Conservation (phyloP, 2,329 filamentous ascomycete species). For the Neopestalotiopsis clavispora region DNA sequence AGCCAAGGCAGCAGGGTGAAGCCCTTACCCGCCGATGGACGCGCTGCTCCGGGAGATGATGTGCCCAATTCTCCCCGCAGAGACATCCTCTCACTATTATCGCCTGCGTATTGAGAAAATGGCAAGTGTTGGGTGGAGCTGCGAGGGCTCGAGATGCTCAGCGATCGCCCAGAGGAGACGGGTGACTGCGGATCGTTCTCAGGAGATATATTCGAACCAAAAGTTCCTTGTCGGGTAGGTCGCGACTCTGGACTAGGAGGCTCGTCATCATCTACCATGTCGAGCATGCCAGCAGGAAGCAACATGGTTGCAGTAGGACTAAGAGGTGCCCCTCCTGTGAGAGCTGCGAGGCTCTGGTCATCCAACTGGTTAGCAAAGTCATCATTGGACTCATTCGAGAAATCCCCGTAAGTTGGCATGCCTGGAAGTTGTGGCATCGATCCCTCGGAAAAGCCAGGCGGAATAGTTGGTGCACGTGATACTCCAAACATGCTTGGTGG, state of each 20-base stretch:
- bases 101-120: constrained; percentile 53
- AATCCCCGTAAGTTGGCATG: constrained; percentile 33
- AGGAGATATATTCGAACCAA: constrained; percentile 39
- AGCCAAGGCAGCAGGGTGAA: constrained; percentile 61
- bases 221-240: constrained; percentile 38
- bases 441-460: constrained; percentile 53
- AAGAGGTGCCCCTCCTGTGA: constrained; percentile 71
- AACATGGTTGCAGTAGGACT: constrained; percentile 78
- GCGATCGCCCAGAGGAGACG: constrained; percentile 60
- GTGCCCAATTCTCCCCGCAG: constrained; percentile 40
- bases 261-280: constrained; percentile 67
- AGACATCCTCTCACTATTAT: constrained; percentile 50
- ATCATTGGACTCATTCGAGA: constrained; percentile 26
- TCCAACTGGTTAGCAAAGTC: constrained; percentile 53
- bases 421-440: constrained; percentile 52
- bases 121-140: constrained; percentile 63
- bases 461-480: constrained; percentile 41
- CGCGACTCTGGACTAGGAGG: constrained; percentile 47
- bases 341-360: constrained; percentile 65
- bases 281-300: constrained; percentile 70
- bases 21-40: constrained; percentile 47
- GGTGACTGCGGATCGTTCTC: constrained; percentile 63
- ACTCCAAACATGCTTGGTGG: constrained; percentile 55
- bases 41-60: constrained; percentile 45
- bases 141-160: constrained; percentile 66